Evolutionary conservation across 2,329 filamentous ascomycete genomes (phyloP).

Genomic region (Phyllosticta citriasiana): DNA sequence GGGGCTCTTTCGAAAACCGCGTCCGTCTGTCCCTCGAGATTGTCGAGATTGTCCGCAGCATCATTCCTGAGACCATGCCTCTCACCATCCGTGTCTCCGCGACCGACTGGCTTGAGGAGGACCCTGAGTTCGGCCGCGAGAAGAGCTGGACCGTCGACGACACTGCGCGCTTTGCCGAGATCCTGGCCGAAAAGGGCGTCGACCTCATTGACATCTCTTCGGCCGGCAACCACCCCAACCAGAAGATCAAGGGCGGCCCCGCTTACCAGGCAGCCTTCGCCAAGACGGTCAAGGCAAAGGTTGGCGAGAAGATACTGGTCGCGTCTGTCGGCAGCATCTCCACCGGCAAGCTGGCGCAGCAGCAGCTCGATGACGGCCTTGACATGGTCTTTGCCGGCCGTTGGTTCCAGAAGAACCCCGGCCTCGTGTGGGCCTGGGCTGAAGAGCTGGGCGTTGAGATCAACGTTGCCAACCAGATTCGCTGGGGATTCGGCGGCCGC

Average conservation of each 20-base stretch:
- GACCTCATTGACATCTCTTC: slow-evolving; percentile 78
- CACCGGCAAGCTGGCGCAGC: slow-evolving; percentile 57
- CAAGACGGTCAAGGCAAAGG: slow-evolving; percentile 58
- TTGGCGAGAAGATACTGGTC: slow-evolving; percentile 61
- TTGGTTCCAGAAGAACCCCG: slow-evolving; percentile 73
- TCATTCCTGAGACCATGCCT: slow-evolving; percentile 58
- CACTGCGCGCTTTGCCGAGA: slow-evolving; percentile 51
- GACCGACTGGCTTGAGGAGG: slow-evolving; percentile 63
- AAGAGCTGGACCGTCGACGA: slow-evolving; percentile 61
- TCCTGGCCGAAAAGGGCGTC: slow-evolving; percentile 62
- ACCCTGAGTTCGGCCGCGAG: slow-evolving; percentile 27
- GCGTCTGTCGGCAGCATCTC: slow-evolving; percentile 67
- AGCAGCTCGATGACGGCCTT: slow-evolving; percentile 43
- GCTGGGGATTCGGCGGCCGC: slow-evolving; percentile 48
- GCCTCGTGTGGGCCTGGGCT: slow-evolving; percentile 64
- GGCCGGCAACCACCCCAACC: slow-evolving; percentile 56
- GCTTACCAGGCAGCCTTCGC: slow-evolving; percentile 70
- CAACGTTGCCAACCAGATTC: slow-evolving; percentile 61
- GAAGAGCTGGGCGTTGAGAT: slow-evolving; percentile 62
- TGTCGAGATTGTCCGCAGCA: slow-evolving; percentile 50
- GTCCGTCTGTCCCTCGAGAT: slow-evolving; percentile 58
- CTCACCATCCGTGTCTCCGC: slow-evolving; percentile 65
- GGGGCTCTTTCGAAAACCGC: slow-evolving; percentile 63
- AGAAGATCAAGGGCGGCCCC: slow-evolving; percentile 51
- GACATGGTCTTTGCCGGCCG: slow-evolving; percentile 68